These are phyloP conservation scores for Pseudopyrenochaeta lycopersici DNA, from an alignment of 2,329 filamentous ascomycete genomes.

Conservation along the genomic window DNA sequence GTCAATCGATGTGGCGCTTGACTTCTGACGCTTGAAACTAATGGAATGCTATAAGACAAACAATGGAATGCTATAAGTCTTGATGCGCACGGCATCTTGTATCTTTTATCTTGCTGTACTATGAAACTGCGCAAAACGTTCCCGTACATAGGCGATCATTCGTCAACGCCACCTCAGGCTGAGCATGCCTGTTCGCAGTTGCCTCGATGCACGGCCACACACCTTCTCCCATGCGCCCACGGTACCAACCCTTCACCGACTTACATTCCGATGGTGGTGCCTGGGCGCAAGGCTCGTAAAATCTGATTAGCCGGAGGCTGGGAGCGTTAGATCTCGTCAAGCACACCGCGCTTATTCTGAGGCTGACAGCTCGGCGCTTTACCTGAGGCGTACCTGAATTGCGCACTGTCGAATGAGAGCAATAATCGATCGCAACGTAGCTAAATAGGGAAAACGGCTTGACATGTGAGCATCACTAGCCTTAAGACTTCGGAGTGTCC, in stretches of 20 bases:
- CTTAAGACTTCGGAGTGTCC: not conserved
- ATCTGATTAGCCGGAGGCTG: not conserved
- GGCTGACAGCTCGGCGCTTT: slow-evolving; percentile 7
- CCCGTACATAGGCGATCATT: too few relatives aligned
- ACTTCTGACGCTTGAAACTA: not conserved
- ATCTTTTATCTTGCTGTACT: slow-evolving; percentile 9
- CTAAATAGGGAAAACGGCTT: not conserved
- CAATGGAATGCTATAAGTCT: not conserved
- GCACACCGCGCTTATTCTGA: slow-evolving; percentile 1
- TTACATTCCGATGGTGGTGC: not conserved
- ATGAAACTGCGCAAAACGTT: not conserved
- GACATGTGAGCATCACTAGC: not conserved
- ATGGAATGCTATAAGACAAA: not conserved
- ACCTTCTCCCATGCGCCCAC: not conserved
- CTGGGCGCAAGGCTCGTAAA: slow-evolving; percentile 1
- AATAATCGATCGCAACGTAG: not conserved
- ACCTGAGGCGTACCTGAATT: not conserved
- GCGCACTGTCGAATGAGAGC: not conserved
- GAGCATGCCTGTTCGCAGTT: too few relatives aligned
- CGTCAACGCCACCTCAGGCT: too few relatives aligned
- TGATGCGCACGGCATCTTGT: slow-evolving; percentile 2
- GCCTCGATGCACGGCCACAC: not conserved
- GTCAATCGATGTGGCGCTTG: not conserved
- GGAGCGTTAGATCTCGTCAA: not conserved
- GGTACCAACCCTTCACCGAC: slow-evolving; percentile 2